Percentiles rank a stretch among this genome's conserved stretches.
Evolutionary conservation across 495 filamentous ascomycete genomes (phyloP).

Genomic region (Penicillium macrosclerotiorum): DNA sequence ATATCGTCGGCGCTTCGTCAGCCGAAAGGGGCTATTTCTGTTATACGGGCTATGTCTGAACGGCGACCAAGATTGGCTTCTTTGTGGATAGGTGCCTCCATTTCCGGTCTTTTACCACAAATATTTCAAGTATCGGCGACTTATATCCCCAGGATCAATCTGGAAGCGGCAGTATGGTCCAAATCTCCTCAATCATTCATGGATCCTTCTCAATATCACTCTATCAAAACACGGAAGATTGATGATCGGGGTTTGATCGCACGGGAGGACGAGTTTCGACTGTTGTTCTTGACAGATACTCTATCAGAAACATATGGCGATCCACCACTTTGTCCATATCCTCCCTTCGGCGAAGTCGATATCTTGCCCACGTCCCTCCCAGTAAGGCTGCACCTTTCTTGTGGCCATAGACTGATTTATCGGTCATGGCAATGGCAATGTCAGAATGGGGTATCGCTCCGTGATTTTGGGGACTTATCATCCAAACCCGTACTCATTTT

Average conservation of each 20-base stretch:
- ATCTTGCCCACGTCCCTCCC: slow-evolving; percentile 1
- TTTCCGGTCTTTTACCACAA: slow-evolving; percentile 4
- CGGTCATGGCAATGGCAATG: slow-evolving; percentile 7
- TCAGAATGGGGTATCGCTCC: not conserved
- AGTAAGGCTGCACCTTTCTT: slow-evolving; percentile 3
- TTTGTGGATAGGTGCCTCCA: slow-evolving; percentile 5
- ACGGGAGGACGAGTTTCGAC: slow-evolving; percentile 4
- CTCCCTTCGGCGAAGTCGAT: slow-evolving; percentile 1
- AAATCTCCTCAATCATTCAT: slow-evolving; percentile 4
- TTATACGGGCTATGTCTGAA: slow-evolving; percentile 5
- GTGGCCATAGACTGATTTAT: slow-evolving; percentile 5
- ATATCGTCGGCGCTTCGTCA: not conserved
- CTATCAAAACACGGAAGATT: not conserved
- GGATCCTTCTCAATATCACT: not conserved
- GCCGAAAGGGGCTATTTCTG: not conserved
- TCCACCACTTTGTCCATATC: slow-evolving; percentile 4
- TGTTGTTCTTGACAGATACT: slow-evolving; percentile 1
- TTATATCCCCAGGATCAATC: not conserved
- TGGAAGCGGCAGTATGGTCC: slow-evolving; percentile 2
- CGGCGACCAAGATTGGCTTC: slow-evolving; percentile 6
- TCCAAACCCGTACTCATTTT: not conserved
- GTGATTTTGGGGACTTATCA: not conserved
- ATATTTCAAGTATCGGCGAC: slow-evolving; percentile 4
- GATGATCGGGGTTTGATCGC: not conserved
- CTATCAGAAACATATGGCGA: not conserved